Evolutionary conservation across 805 yeast species (phyloP), one percentile per base, ranked within the genome.

Genomic region (Scheffersomyces lignosus): DNA sequence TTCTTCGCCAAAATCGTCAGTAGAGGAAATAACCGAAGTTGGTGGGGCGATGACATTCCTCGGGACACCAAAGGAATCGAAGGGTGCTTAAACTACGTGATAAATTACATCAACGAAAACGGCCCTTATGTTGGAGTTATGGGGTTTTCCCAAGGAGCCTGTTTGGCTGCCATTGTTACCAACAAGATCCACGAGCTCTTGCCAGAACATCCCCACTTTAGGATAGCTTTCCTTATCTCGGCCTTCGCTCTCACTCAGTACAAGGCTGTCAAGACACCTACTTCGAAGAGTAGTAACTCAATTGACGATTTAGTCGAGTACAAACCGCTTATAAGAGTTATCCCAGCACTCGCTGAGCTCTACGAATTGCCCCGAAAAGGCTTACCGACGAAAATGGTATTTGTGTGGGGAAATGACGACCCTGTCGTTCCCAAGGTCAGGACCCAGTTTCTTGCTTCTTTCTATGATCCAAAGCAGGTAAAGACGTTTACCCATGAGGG

Each of bases 71-170:
- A 43, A 7, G 70, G 70, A 4, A 55, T 60, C 18, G 52, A 57
- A 6, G 54, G 53, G 15, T 44, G 69, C 1, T 35, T 63, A 17
- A 35, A 54, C 4, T 56, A 49, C 33, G 44, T 66, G 15, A 40
- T 49, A 18, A 37, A 54, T 1, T 51, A 67, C 37, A 56, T 69
- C 27, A 47, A 49, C 26, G 33, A 50, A 30, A 48, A 67, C 38
- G 74, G 74, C 6, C 74, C 74, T 1, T 68, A 61, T 44, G 64
- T 64, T 32, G 73, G 73, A 0, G 51, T 69, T 15, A 47, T 69
- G 24, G 74, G 73, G 3, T 69, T 67, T 36, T 62, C 70, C 17
- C 74, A 69, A 43, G 74, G 74, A 20, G 71, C 71, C 2, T 64
- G 66, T 6, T 56, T 68, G 64, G 46, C 69, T 3, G 51, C 63